These are phyloP conservation scores for Citrus trifoliata DNA, from an alignment of 345 rosid genomes.

Conservation along the genomic window DNA sequence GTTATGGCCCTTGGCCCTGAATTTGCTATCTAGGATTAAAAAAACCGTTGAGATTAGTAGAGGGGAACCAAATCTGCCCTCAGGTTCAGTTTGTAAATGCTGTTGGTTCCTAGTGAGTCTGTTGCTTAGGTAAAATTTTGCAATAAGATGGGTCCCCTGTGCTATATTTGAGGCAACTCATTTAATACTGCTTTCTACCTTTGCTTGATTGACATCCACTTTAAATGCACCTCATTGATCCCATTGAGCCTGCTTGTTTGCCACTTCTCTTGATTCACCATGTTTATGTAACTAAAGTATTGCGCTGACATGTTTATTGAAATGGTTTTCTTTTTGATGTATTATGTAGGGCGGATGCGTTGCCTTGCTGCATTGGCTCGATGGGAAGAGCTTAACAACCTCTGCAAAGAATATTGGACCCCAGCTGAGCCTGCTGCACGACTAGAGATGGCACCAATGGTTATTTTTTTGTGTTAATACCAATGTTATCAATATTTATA, in stretches of 20 bases:
- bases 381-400: conserved; percentile 95
- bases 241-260: neutral
- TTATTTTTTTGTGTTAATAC: conserved; percentile 34
- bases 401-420: conserved; percentile 97
- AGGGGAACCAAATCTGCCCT: neutral
- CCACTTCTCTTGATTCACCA: neutral
- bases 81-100: neutral
- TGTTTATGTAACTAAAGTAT: neutral
- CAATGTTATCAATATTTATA: conserved; percentile 7
- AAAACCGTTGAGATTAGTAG: neutral
- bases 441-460: conserved; percentile 99
- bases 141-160: neutral
- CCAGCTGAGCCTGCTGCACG: conserved; percentile 97
- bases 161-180: neutral
- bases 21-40: neutral
- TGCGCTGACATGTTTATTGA: neutral
- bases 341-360: conserved; percentile 78
- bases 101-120: neutral
- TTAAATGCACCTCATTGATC: neutral
- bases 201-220: neutral
- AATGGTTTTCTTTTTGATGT: conserved; percentile 19
- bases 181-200: neutral
- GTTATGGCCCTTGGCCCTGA: neutral
- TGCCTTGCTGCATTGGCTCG: conserved; percentile 98
- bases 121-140: neutral